These are phyloP conservation scores for Talaromyces sp. DNA, from an alignment of 2,329 filamentous ascomycete species.

Conservation along the genomic window DNA sequence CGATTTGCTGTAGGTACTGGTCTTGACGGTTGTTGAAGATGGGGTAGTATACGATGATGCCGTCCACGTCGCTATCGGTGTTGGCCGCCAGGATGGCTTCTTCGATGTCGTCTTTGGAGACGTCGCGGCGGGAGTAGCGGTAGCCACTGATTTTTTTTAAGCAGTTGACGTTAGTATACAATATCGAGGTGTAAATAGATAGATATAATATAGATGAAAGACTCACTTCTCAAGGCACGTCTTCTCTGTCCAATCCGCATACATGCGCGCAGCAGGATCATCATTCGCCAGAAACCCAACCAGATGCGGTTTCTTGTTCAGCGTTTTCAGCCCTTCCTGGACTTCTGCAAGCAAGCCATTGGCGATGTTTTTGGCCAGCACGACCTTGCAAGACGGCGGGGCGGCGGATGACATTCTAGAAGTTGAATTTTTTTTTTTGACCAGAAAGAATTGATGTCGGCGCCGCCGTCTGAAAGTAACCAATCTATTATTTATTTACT, in stretches of 20 bases:
- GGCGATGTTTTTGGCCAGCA: constrained; percentile 81
- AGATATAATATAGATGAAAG: neutral
- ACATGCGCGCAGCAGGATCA: constrained; percentile 85
- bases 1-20: constrained; percentile 92
- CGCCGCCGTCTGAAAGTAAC: neutral
- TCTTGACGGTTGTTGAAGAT: constrained; percentile 91
- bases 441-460: neutral
- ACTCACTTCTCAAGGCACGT: constrained; percentile 85
- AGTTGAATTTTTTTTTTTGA: neutral
- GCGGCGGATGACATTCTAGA: neutral
- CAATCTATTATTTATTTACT: neutral
- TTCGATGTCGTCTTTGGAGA: constrained; percentile 84
- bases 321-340: constrained; percentile 64
- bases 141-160: constrained; percentile 62
- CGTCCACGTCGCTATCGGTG: constrained; percentile 68
- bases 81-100: constrained; percentile 84
- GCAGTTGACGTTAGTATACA: neutral
- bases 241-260: constrained; percentile 96
- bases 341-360: constrained; percentile 76
- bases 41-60: constrained; percentile 96
- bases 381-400: constrained; percentile 71
- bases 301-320: constrained; percentile 70
- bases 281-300: constrained; percentile 89
- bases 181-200: neutral
- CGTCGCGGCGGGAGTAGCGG: constrained; percentile 75